Evolutionary conservation across 2,329 filamentous ascomycete species (phyloP).

Genomic region (Neofusicoccum umdonicola): DNA sequence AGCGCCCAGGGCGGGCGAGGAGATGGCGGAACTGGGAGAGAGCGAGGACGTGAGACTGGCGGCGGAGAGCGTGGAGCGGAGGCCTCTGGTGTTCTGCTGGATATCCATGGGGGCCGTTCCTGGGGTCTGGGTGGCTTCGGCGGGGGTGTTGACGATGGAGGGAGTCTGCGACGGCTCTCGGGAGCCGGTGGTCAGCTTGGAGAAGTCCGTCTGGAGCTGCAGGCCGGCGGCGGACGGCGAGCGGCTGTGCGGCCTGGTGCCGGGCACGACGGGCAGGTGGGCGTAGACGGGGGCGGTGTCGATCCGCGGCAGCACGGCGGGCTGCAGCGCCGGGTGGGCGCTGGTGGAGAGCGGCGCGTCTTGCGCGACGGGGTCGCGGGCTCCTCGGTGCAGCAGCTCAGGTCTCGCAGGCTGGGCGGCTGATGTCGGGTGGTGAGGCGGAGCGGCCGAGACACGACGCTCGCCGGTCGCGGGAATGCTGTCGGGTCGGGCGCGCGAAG

Average conservation of each 20-base stretch:
- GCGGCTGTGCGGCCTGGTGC: slow-evolving; percentile 31
- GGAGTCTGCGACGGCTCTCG: slow-evolving; percentile 12
- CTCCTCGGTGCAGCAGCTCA: background rate
- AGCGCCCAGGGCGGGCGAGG: slow-evolving; percentile 48
- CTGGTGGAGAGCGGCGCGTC: background rate
- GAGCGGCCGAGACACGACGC: background rate
- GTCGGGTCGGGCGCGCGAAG: background rate
- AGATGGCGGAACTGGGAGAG: slow-evolving; percentile 45
- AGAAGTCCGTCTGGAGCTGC: slow-evolving; percentile 29
- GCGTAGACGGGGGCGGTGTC: background rate
- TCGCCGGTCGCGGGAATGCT: background rate
- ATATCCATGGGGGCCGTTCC: slow-evolving; percentile 40
- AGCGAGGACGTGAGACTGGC: slow-evolving; percentile 45
- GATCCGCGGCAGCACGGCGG: slow-evolving; percentile 12
- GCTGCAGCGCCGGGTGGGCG: background rate
- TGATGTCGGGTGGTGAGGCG: slow-evolving; percentile 12
- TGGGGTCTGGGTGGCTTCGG: slow-evolving; percentile 25
- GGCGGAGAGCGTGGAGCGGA: slow-evolving; percentile 43
- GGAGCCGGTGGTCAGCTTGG: slow-evolving; percentile 15
- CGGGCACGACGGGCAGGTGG: slow-evolving; percentile 24
- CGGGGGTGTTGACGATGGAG: slow-evolving; percentile 18
- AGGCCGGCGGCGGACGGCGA: slow-evolving; percentile 31
- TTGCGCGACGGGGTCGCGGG: background rate
- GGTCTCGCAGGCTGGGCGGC: slow-evolving; percentile 9
- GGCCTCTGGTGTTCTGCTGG: slow-evolving; percentile 21